phyloP scores from a whole-genome alignment of 1,284 basidiomycete species.

The Tremellales sp. region DNA sequence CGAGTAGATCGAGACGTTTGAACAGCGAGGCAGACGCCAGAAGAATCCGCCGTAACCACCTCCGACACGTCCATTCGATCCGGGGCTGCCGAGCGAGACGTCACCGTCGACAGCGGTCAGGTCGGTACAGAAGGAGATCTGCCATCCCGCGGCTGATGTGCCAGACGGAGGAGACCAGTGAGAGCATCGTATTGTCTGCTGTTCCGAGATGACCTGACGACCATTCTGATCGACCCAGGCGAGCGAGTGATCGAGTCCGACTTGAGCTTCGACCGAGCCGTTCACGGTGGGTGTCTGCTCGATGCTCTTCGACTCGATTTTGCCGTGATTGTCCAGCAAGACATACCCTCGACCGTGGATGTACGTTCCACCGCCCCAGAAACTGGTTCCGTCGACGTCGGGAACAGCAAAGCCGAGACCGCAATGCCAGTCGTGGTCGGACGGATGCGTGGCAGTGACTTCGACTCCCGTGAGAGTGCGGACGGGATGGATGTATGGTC shows the following conservation, averaged over 20 bases:
- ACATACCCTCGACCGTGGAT: conserved; percentile 7
- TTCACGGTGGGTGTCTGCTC: conserved; percentile 1
- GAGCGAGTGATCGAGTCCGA: not conserved
- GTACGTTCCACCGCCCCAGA: conserved; percentile 11
- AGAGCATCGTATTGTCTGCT: not conserved
- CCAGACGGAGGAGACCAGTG: not conserved
- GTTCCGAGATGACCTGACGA: not conserved
- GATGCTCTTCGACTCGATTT: conserved; percentile 2
- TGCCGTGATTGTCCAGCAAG: conserved; percentile 7
- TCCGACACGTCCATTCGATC: conserved; percentile 4
- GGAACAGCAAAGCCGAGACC: conserved; percentile 9
- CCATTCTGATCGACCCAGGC: conserved; percentile 1
- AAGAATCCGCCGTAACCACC: conserved; percentile 10
- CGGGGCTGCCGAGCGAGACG: conserved; percentile 10
- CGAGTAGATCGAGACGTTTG: conserved; percentile 2
- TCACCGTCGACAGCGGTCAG: conserved; percentile 2
- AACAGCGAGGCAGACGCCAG: conserved; percentile 10
- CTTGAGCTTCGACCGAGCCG: not conserved
- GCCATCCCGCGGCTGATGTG: not conserved
- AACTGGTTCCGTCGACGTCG: conserved; percentile 8
- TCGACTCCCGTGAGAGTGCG: conserved; percentile 4
- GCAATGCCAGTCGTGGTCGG: conserved; percentile 11
- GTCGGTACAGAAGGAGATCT: not conserved
- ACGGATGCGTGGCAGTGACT: conserved; percentile 6
- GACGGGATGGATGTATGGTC: conserved; percentile 8